phyloP scores from a whole-genome alignment of 768 basidiomycete genomes.

The Pulveroboletus ravenelii region DNA sequence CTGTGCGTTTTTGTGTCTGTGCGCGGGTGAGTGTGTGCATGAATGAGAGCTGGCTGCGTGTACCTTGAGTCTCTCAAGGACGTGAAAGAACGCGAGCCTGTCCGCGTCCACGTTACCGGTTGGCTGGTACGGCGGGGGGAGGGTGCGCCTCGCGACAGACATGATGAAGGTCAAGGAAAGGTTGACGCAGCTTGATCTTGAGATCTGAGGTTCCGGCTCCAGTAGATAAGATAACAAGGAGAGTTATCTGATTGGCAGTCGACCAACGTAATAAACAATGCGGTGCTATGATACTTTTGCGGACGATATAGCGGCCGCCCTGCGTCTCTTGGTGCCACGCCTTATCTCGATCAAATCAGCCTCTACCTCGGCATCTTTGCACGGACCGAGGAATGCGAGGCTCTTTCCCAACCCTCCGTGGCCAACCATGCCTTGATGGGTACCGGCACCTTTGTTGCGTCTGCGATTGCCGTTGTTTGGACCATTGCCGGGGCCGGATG shows the following conservation, averaged over 20 bases:
- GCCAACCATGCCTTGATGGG: conserved; percentile 50
- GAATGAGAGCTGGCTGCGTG: neutral
- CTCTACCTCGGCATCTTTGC: conserved; percentile 71
- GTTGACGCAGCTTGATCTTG: neutral
- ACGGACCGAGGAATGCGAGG: conserved; percentile 46
- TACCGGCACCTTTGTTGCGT: conserved; percentile 49
- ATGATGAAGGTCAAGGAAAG: conserved; percentile 1
- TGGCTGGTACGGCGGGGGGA: conserved; percentile 55
- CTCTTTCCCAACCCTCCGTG: conserved; percentile 75
- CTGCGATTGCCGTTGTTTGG: conserved; percentile 38
- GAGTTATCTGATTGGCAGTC: neutral
- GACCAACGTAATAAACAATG: neutral
- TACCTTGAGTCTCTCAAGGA: conserved; percentile 87
- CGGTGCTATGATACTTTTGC: conserved; percentile 25
- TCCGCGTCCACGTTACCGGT: conserved; percentile 56
- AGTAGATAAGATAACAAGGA: conserved; percentile 28
- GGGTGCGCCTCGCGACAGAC: conserved; percentile 35
- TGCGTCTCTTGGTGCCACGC: conserved; percentile 60
- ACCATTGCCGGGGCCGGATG: conserved; percentile 33
- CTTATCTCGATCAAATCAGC: conserved; percentile 74
- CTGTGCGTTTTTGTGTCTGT: conserved; percentile 92
- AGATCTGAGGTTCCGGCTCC: conserved; percentile 25
- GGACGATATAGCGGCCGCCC: conserved; percentile 30
- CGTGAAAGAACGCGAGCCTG: conserved; percentile 84
- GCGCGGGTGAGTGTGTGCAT: neutral